phyloP scores from a whole-genome alignment of 2,329 filamentous ascomycete species.

The Onygenales sp. region DNA sequence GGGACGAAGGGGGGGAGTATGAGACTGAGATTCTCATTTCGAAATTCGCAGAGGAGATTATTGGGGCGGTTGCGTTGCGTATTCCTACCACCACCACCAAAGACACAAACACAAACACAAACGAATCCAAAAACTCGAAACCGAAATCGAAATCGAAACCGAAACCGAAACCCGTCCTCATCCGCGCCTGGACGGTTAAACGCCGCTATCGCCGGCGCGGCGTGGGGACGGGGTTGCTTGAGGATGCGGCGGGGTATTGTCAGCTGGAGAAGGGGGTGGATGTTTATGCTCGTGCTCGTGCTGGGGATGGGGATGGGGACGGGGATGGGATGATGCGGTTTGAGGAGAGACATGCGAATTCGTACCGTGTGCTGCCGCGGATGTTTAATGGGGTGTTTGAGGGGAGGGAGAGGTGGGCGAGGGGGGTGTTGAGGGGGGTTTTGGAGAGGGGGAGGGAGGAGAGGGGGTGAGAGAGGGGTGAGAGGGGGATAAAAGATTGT shows the following conservation, averaged over 20 bases:
- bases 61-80: slow-evolving; percentile 59
- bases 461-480: background rate
- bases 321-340: slow-evolving; percentile 39
- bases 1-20: slow-evolving; percentile 29
- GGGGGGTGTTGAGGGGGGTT: slow-evolving; percentile 25
- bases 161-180: slow-evolving; percentile 31
- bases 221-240: slow-evolving; percentile 61
- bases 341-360: slow-evolving; percentile 67
- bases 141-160: background rate
- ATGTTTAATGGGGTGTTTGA: slow-evolving; percentile 54
- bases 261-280: slow-evolving; percentile 42
- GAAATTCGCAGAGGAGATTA: slow-evolving; percentile 50
- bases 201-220: slow-evolving; percentile 60
- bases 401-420: slow-evolving; percentile 48
- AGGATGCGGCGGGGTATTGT: slow-evolving; percentile 60
- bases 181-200: slow-evolving; percentile 74
- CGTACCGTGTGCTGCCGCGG: slow-evolving; percentile 50
- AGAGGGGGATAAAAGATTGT: too few relatives aligned
- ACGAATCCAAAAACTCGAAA: background rate
- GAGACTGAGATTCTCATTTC: slow-evolving; percentile 54
- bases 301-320: slow-evolving; percentile 28
- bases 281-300: slow-evolving; percentile 28
- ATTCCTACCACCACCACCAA: slow-evolving; percentile 1
- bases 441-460: background rate
- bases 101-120: background rate